Percentiles rank a stretch among this genome's conserved stretches.
Evolutionary conservation across 257 asterid species (phyloP).

Genomic region (Fraxinus pennsylvanica): DNA sequence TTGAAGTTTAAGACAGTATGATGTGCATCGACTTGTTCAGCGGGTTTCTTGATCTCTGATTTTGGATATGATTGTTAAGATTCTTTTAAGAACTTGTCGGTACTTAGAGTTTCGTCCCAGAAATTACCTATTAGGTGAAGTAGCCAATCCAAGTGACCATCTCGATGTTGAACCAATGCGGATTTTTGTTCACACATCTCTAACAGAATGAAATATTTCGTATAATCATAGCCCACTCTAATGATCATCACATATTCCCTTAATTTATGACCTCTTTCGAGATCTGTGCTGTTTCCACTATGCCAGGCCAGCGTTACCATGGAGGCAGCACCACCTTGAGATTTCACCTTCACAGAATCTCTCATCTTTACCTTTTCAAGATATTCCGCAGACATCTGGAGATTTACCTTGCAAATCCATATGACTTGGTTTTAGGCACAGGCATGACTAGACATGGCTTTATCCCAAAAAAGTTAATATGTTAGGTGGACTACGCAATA

Average conservation of each 20-base stretch:
- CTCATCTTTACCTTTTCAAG: background rate
- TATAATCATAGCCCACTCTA: background rate
- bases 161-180: too few species aligned
- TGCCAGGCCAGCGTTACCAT: background rate
- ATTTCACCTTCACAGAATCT: background rate
- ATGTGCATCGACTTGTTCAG: constrained; percentile 5
- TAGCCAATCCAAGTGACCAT: background rate
- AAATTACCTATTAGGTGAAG: background rate
- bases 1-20: constrained; percentile 19
- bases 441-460: background rate
- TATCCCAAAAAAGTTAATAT: background rate
- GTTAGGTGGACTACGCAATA: background rate
- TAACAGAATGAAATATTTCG: background rate
- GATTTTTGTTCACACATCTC: background rate
- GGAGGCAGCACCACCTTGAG: background rate
- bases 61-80: background rate
- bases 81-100: background rate
- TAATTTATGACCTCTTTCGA: background rate
- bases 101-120: background rate
- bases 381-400: background rate
- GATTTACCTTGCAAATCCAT: background rate
- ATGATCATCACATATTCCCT: background rate
- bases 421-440: background rate
- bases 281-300: background rate
- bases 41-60: constrained; percentile 12